These are phyloP conservation scores for Melampsora americana DNA, from an alignment of 1,284 basidiomycete genomes.

Conservation along the genomic window DNA sequence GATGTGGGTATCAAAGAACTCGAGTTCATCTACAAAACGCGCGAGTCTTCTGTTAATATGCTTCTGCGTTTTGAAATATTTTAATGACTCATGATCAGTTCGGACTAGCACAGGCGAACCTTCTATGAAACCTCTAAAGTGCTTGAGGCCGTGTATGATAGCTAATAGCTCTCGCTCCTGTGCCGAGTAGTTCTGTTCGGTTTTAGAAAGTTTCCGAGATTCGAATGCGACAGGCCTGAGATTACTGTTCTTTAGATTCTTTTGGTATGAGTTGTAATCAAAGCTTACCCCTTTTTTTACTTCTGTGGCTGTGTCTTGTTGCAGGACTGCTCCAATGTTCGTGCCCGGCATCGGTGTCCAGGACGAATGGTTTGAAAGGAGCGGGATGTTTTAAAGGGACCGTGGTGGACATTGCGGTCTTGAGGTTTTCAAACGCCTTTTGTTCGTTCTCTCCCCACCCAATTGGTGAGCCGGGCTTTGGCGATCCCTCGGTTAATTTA, in stretches of 20 bases:
- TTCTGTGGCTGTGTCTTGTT: neutral
- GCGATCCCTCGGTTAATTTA: constrained; percentile 9
- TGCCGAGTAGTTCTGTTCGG: constrained; percentile 43
- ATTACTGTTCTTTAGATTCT: no score
- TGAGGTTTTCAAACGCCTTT: neutral
- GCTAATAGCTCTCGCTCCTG: constrained; percentile 30
- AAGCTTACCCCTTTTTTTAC: no score
- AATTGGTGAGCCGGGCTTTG: neutral
- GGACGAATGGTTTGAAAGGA: neutral
- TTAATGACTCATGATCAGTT: no score
- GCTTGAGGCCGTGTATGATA: constrained; percentile 13
- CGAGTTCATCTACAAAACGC: no score
- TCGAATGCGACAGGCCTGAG: no score
- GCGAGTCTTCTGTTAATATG: no score
- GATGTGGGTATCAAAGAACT: constrained; percentile 16
- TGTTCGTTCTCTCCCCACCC: neutral
- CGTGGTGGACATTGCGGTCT: neutral
- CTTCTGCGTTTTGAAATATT: no score
- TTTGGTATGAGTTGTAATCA: no score
- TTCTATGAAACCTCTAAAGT: constrained; percentile 3
- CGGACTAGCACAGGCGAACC: no score
- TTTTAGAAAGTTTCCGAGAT: neutral
- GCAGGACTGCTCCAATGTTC: neutral
- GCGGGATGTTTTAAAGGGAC: neutral
- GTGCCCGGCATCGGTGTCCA: neutral